Evolutionary conservation across 495 filamentous ascomycete species (phyloP), one percentile per base, ranked within the genome.

Genomic region (Aspergillus biplanus): DNA sequence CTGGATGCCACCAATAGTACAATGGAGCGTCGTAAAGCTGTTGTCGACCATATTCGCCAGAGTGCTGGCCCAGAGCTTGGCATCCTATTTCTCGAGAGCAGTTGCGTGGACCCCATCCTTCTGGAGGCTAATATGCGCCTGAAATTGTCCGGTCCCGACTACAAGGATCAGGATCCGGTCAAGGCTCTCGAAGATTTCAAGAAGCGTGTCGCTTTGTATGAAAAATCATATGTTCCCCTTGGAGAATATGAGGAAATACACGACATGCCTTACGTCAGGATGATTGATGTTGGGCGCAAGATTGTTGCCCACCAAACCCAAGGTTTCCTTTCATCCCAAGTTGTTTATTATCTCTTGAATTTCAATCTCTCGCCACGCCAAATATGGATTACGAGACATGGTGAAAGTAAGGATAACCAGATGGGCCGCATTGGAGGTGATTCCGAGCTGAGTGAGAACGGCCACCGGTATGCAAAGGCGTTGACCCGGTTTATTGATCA

Each of bases 1-100:
- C 85, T 97, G 16, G 94, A 98, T 79, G 94, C 94, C 8, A 99
- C 95, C 3, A 99, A 99, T 78, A 97, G 93, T 77, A 99, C 94
- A 0, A 82, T 94, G 56, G 83, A 91, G 59, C 89, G 95, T 21
- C 83, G 95, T 50, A 89, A 96, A 73, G 84, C 89, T 2, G 82
- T 99, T 31, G 90, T 97, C 62, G 85, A 93, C 42, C 87, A 88
- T 61, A 91, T 99, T 69, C 89, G 91, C 57, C 78, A 88, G 52
- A 85, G 90, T 52, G 94, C 95, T 64, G 94, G 95, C 6, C 89
- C 89, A 47, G 87, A 92, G 55, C 80, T 99, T 33, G 92, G 92
- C 32, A 91, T 99, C 21, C 75, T 99, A 18, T 98, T 97, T 76
- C 87, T 98, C 6, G 95, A 99, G 75, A 96, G 91, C 67, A 88